Evolutionary conservation across 225 moss, liverwort and hornwort genomes (phyloP), one percentile per base, ranked within the genome.

Genomic region (Straminergon stramineum): DNA sequence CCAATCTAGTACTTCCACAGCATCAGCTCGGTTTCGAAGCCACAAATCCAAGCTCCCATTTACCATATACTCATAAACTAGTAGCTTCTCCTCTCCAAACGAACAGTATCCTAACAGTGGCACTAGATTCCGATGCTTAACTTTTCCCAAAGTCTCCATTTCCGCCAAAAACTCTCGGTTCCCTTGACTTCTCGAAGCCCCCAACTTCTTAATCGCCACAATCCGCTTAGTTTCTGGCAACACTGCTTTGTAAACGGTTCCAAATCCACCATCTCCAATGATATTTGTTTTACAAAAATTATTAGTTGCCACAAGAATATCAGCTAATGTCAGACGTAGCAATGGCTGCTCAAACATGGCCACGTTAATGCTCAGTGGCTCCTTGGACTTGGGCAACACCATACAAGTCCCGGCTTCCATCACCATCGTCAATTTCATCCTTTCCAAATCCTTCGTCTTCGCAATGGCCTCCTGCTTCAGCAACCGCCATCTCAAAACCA

Each of bases 91-190:
- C 77, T 97, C 97, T 39, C 95, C 96, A 64, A 96, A 95, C 5
- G 97, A 96, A 61, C 96, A 96, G 55, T 96, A 97, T 0, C 97
- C 97, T 60, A 97, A 83, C 88, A 97, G 84, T 5, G 97, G 96
- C 43, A 97, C 97, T 80, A 97, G 71, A 64, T 97, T 96, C 12
- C 93, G 76, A 51, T 96, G 96, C 91, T 97, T 97, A 63, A 97
- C 97, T 90, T 97, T 97, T 23, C 97, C 97, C 85, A 97, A 89
- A 10, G 97, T 97, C 68, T 97, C 97, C 97, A 97, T 97, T 86
- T 96, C 97, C 4, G 97, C 97, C 39, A 97, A 86, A 88, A 97
- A 97, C 90, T 97, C 97, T 2, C 97, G 92, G 53, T 95, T 96
- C 7, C 97, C 97, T 90, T 96, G 96, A 57, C 94, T 96, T 19